Base-by-base conservation (phyloP, 2,329 filamentous ascomycete genomes). In the Boeremia lycopersici region DNA sequence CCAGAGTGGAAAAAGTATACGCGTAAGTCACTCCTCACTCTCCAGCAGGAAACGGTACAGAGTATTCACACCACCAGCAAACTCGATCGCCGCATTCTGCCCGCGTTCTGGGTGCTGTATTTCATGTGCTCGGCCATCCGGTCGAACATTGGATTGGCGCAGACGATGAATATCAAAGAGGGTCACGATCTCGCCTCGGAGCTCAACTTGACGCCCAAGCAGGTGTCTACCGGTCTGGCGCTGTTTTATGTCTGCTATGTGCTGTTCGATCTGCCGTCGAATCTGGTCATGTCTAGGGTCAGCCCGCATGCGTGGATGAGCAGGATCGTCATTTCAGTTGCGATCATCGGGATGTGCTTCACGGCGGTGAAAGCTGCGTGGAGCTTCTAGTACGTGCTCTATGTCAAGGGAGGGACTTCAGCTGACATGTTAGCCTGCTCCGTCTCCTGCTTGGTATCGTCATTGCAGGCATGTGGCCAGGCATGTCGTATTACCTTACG, bases 161-260 rank as follows among this genome's bases (percentile, higher is more conserved):
- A 96, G 77, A 96, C 92, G 1, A 96, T 96, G 92, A 96, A 96
- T 76, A 76, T 72, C 28, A 76, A 82, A 15, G 76, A 83, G 36
- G 82, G 84, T 30, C 91, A 96, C 71, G 88, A 95, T 70, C 84
- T 96, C n/a, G 84, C 84, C 63, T 84, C 85, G 2, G 83, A 89
- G 33, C 82, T 96, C 45, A 71, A 86, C 56, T 78, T 96, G 61
- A 86, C 85, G 0, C 76, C 87, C 9, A 89, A 89, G 65, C 88
- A 96, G 74, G 87, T 91, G 13, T 96, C 91, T 0, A 93, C 89
- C 0, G 91, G 90, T 43, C 79, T 96, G 34, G 90, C 92, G 4
- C 81, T 96, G 13, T 96, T 96, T 79, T 96, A 96, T 72, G 91
- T 96, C 57, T 88, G 90, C 69, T 96, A 96, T 75, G 91, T 96